phyloP scores from a whole-genome alignment of 805 yeast genomes.

The Sugiyamaella marilandica region DNA sequence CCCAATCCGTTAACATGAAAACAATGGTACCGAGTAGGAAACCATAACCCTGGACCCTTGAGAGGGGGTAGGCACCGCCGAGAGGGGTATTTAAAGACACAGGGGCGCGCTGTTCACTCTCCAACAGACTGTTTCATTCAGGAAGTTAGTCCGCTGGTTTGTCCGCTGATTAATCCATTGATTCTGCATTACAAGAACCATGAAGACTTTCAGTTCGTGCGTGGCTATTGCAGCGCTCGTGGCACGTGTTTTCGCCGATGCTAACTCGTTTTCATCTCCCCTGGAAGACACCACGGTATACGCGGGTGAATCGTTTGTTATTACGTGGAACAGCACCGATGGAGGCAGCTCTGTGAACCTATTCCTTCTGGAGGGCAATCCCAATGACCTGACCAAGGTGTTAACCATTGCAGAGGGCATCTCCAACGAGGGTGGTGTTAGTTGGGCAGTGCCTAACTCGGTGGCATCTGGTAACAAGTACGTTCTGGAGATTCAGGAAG shows the following conservation, averaged over 20 bases:
- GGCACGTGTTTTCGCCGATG: conserved; percentile 21
- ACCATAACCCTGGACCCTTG: neutral
- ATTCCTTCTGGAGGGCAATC: conserved; percentile 30
- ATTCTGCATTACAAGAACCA: neutral
- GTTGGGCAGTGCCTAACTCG: conserved; percentile 34
- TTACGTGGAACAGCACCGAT: conserved; percentile 32
- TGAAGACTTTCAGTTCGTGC: neutral
- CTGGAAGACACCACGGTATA: conserved; percentile 24
- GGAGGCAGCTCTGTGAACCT: conserved; percentile 32
- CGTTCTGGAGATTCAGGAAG: conserved; percentile 32
- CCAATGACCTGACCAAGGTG: conserved; percentile 30
- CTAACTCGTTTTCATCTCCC: conserved; percentile 33
- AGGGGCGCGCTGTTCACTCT: neutral
- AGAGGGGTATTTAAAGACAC: neutral
- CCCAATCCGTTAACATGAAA: neutral
- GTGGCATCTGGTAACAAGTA: conserved; percentile 30
- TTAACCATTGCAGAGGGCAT: conserved; percentile 32
- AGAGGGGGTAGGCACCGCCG: neutral
- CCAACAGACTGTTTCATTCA: too few relatives aligned
- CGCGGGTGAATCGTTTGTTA: conserved; percentile 29
- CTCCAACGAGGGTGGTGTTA: conserved; percentile 35
- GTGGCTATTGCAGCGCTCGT: conserved; percentile 12
- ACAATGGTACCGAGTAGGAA: neutral
- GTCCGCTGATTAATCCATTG: neutral
- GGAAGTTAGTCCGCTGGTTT: too few relatives aligned